Conservation (phyloP, 108 stramenopile genomes). For the Nitzschia sp. region DNA sequence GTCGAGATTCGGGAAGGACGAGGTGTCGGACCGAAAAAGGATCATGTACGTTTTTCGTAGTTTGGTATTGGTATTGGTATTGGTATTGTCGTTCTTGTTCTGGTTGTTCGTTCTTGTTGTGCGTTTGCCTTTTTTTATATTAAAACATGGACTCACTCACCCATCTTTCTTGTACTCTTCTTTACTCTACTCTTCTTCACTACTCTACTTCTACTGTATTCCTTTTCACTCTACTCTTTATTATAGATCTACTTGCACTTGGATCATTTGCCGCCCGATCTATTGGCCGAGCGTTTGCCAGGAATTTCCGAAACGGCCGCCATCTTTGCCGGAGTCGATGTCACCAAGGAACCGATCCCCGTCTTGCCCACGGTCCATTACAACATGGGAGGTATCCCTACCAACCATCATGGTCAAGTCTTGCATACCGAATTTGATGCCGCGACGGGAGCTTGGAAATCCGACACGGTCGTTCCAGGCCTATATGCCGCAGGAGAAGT, state of each 20-base stretch:
- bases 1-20: slow-evolving; percentile 99
- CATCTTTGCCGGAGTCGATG: slow-evolving; percentile 99
- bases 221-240: background rate
- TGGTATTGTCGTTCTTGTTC: background rate
- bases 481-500: slow-evolving; percentile 98
- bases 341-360: slow-evolving; percentile 99
- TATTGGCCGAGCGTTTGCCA: slow-evolving; percentile 95
- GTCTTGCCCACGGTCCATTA: slow-evolving; percentile 96
- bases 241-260: slow-evolving; percentile 91
- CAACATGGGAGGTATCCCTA: slow-evolving; percentile 97
- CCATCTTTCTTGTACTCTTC: background rate
- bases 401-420: slow-evolving; percentile 96
- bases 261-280: slow-evolving; percentile 97
- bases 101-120: too few species aligned
- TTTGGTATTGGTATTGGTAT: background rate
- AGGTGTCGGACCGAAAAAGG: slow-evolving; percentile 96
- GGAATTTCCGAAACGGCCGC: slow-evolving; percentile 98
- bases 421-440: slow-evolving; percentile 83
- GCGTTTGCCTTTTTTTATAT: too few species aligned
- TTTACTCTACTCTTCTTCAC: background rate
- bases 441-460: slow-evolving; percentile 45
- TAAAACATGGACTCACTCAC: background rate
- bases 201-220: slow-evolving; percentile 94
- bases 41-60: slow-evolving; percentile 65
- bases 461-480: slow-evolving; percentile 92